These are phyloP conservation scores for Coffea humblotiana DNA, from an alignment of 305 asterid genomes.

Conservation along the genomic window DNA sequence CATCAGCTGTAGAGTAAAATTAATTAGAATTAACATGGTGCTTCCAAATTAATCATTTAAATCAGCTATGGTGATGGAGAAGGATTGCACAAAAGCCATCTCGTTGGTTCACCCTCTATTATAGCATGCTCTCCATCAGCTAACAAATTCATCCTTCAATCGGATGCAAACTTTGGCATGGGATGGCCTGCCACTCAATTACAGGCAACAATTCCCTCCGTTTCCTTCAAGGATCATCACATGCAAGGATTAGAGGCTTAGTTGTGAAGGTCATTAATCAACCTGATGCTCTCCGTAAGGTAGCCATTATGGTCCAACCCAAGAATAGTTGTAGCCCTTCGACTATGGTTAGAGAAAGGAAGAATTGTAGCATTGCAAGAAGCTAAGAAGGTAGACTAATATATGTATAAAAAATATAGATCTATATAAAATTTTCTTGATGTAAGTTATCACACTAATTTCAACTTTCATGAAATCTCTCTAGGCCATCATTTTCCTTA, in stretches of 20 bases:
- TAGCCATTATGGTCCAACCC: slow-evolving; percentile 52
- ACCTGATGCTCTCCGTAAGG: slow-evolving; percentile 45
- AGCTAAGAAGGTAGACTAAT: slow-evolving; percentile 36
- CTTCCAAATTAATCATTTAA: no score
- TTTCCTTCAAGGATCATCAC: slow-evolving; percentile 32
- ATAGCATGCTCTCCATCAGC: slow-evolving; percentile 37
- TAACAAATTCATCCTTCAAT: slow-evolving; percentile 44
- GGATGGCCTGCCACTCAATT: slow-evolving; percentile 36
- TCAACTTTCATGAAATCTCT: no score
- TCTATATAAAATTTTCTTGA: no score
- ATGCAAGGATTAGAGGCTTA: no score
- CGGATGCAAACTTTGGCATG: neutral
- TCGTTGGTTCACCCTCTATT: slow-evolving; percentile 45
- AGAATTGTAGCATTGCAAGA: slow-evolving; percentile 32
- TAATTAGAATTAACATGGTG: neutral
- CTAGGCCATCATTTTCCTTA: no score
- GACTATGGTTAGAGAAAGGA: slow-evolving; percentile 39
- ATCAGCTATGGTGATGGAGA: slow-evolving; percentile 46
- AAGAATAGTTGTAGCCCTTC: slow-evolving; percentile 34
- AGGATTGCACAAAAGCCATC: slow-evolving; percentile 43
- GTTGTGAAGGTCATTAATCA: slow-evolving; percentile 23
- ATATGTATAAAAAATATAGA: no score
- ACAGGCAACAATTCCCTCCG: slow-evolving; percentile 35
- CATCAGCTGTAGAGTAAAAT: no score
- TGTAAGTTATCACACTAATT: no score